These are phyloP conservation scores for Wickerhamomyces xylosicus DNA, from an alignment of 805 yeast species.

Conservation along the genomic window DNA sequence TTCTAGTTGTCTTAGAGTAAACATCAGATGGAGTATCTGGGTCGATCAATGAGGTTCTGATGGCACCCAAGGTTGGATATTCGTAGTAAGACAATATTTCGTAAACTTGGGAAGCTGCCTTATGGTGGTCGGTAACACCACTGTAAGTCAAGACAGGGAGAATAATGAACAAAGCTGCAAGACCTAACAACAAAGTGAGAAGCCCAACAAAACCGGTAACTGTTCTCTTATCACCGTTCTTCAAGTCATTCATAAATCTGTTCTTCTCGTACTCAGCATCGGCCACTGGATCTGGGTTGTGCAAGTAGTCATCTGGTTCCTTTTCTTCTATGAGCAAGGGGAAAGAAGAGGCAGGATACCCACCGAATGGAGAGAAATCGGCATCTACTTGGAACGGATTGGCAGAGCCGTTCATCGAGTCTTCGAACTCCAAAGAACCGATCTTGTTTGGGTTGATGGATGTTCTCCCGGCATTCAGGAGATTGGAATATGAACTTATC, in stretches of 20 bases:
- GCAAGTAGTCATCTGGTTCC: constrained; percentile 90
- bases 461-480: constrained; percentile 5
- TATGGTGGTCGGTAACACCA: constrained; percentile 38
- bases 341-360: constrained; percentile 88
- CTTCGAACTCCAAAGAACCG: constrained; percentile 8
- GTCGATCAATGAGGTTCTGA: constrained; percentile 43
- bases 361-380: constrained; percentile 89
- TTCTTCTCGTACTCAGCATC: constrained; percentile 80
- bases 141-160: constrained; percentile 80
- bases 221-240: constrained; percentile 54
- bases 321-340: constrained; percentile 88
- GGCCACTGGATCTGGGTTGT: constrained; percentile 90
- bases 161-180: constrained; percentile 58
- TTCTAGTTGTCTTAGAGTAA: constrained; percentile 36
- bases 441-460: constrained; percentile 3
- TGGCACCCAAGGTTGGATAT: constrained; percentile 42
- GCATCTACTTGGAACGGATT: constrained; percentile 40
- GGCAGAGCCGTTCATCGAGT: constrained; percentile 17
- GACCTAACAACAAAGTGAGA: constrained; percentile 46
- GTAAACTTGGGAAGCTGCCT: constrained; percentile 13
- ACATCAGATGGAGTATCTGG: constrained; percentile 52
- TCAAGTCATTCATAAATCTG: constrained; percentile 54
- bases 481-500: constrained; percentile 22
- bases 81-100: constrained; percentile 36
- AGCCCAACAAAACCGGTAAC: constrained; percentile 54